Evolutionary conservation across 1,284 basidiomycete genomes (phyloP).

Genomic region (Farysia itapuensis): DNA sequence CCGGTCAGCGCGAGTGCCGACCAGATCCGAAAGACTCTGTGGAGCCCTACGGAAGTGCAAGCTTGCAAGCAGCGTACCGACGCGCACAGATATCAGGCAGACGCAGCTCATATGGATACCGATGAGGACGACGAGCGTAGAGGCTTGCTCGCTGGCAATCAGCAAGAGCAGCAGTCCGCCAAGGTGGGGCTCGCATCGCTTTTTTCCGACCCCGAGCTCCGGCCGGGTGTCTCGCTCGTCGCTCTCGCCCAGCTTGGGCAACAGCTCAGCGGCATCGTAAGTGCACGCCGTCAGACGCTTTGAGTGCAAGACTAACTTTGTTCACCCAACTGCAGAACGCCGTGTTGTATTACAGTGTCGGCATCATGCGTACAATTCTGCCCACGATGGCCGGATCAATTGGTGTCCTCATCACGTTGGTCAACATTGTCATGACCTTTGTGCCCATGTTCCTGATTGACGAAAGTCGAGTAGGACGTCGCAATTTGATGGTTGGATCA

Average conservation of each 20-base stretch:
- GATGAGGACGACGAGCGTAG: slow-evolving; percentile 17
- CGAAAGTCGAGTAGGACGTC: slow-evolving; percentile 64
- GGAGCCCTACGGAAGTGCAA: slow-evolving; percentile 25
- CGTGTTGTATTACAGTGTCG: slow-evolving; percentile 54
- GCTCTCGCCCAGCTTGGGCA: slow-evolving; percentile 53
- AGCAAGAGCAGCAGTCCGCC: background rate
- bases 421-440: slow-evolving; percentile 76
- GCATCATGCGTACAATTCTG: slow-evolving; percentile 47
- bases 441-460: slow-evolving; percentile 78
- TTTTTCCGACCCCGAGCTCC: slow-evolving; percentile 21
- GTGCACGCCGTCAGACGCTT: slow-evolving; percentile 1
- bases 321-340: slow-evolving; percentile 26
- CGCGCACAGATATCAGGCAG: too few species aligned
- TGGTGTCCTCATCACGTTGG: slow-evolving; percentile 51
- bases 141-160: slow-evolving; percentile 8
- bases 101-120: too few species aligned
- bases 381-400: slow-evolving; percentile 36
- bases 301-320: background rate
- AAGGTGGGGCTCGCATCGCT: slow-evolving; percentile 9
- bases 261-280: slow-evolving; percentile 50
- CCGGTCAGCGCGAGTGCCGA: slow-evolving; percentile 4
- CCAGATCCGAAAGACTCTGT: slow-evolving; percentile 19
- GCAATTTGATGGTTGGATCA: slow-evolving; percentile 60
- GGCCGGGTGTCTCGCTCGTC: slow-evolving; percentile 37
- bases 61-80: slow-evolving; percentile 10